Evolutionary conservation across 768 basidiomycete genomes (phyloP), one percentile per base, ranked within the genome.

Genomic region (Boletus reticulatus): DNA sequence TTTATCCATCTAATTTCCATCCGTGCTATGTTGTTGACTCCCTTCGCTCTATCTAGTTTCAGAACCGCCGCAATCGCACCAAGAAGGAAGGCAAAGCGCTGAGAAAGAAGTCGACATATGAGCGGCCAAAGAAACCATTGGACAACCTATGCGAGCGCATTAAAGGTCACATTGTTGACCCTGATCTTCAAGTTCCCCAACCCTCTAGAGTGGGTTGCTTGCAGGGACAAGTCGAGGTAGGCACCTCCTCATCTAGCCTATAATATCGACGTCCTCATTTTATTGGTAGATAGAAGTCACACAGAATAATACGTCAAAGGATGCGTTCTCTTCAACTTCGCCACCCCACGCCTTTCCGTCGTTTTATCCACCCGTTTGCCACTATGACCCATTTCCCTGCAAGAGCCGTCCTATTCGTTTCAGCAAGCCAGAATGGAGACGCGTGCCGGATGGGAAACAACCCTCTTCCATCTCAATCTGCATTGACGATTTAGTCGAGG

Each of bases 271-370:
- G 22, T 22, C 3, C 22, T 22, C 22, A 22, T 22, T 22, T 22
- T 22, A 1, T 22, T 22, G 22, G 22, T 22, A 22, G 60, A 38
- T 1, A 7, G 20, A 20, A 32, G 0, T n/a, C 4, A 0, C 9
- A 20, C 37, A 1, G 13, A 6, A 27, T 13, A 9, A 37, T 0
- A 0, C 17, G 4, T 22, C 10, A 0, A 32, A 43, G 17, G 22
- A 56, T 4, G 19, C 6, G 0, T 50, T 64, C 13, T 0, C 6
- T 1, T 49, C 41, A 5, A 13, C 46, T 27, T n/a, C 64, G 1
- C 64, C 64, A 8, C 38, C 27, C 1, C 64, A 65, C 16, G 58
- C 56, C 0, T 65, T 66, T 43, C 64, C 64, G 0, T 60, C 58
- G 0, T 1, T 31, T 9, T 65, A 65, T 37, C 64, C 64, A 9